phyloP scores from a whole-genome alignment of 345 rosid genomes.

The Citrus trifoliata region DNA sequence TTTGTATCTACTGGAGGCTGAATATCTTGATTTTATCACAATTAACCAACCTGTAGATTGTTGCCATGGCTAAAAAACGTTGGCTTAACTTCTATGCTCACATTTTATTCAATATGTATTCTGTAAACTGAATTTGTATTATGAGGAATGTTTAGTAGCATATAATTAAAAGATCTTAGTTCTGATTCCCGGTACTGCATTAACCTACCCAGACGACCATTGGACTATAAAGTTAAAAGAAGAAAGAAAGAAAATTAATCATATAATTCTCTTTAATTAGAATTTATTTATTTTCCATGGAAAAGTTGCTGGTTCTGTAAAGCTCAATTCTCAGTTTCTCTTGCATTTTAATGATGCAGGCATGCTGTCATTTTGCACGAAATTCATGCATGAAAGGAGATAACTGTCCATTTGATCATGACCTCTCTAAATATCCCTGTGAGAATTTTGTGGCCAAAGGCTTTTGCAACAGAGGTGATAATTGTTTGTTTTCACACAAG shows the following conservation, averaged over 20 bases:
- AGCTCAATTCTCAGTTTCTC: background rate
- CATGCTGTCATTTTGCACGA: conserved; percentile 83
- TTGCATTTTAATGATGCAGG: conserved; percentile 51
- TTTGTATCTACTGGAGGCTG: background rate
- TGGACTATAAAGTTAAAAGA: background rate
- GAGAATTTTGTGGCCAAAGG: conserved; percentile 47
- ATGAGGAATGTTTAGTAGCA: background rate
- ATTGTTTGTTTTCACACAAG: conserved; percentile 87
- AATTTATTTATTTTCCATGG: background rate
- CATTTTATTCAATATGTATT: background rate
- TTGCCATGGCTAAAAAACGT: background rate
- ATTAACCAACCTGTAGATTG: background rate
- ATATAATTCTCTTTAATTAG: conserved; percentile 1
- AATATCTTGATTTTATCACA: background rate
- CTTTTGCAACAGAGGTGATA: conserved; percentile 67
- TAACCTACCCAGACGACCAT: background rate
- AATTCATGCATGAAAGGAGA: conserved; percentile 88
- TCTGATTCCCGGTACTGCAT: background rate
- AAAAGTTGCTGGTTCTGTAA: background rate
- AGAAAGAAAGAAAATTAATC: background rate
- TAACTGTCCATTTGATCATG: conserved; percentile 85
- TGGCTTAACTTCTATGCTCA: background rate
- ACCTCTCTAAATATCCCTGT: conserved; percentile 84
- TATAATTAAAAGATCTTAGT: background rate
- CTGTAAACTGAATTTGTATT: conserved; percentile 1